Conservation (phyloP, 73 alveolate genomes). For the Paramecium pentaurelia region DNA sequence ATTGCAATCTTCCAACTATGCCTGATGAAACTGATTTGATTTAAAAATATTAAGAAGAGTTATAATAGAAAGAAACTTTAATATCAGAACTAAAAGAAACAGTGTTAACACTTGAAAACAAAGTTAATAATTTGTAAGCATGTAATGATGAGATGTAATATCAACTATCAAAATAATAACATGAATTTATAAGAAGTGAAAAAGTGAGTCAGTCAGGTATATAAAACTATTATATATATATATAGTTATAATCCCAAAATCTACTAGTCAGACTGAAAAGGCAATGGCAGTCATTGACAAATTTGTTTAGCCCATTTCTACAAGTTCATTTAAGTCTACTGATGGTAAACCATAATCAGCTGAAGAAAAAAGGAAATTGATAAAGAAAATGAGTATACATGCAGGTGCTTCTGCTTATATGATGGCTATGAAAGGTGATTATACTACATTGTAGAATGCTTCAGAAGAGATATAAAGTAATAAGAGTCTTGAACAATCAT, state of each 20-base stretch:
- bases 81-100: background rate
- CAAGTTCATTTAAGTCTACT: background rate
- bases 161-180: background rate
- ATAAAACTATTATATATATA: background rate
- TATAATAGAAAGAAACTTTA: background rate
- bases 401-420: constrained; percentile 1
- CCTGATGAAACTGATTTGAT: background rate
- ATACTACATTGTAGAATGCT: background rate
- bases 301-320: background rate
- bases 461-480: background rate
- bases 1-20: background rate
- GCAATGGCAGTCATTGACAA: background rate
- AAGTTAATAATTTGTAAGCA: background rate
- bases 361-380: background rate
- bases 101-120: background rate
- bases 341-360: background rate
- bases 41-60: background rate
- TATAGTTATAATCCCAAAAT: background rate
- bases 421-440: background rate
- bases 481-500: background rate
- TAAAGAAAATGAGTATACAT: background rate
- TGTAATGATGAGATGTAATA: background rate
- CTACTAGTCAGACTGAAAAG: background rate
- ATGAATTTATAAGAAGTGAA: background rate
- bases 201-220: background rate